Conservation (phyloP, 768 basidiomycete genomes). For the Xerocomellus intermedius region DNA sequence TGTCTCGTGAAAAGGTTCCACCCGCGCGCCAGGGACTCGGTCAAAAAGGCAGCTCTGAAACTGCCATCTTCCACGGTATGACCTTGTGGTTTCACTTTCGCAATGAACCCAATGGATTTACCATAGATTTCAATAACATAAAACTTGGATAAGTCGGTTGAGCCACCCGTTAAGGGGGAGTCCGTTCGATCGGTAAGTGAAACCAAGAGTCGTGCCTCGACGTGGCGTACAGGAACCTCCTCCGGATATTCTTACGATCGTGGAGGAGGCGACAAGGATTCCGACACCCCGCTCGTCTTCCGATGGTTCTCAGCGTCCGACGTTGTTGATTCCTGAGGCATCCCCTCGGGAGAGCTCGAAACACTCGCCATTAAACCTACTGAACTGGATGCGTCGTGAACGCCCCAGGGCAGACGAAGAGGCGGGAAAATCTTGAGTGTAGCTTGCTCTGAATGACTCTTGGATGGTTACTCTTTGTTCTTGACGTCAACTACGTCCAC, state of each 20-base stretch:
- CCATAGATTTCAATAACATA: not conserved
- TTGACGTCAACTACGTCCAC: no score
- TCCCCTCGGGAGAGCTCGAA: not conserved
- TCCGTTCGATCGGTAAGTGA: not conserved
- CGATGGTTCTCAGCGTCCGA: not conserved
- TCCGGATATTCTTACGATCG: conserved; percentile 6
- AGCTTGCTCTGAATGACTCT: no score
- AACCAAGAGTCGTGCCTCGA: not conserved
- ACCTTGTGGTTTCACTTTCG: not conserved
- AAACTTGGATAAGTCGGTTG: not conserved
- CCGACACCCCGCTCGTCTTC: not conserved
- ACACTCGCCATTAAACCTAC: not conserved
- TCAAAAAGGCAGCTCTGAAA: not conserved
- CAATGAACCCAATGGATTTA: not conserved
- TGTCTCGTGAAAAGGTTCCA: conserved; percentile 1
- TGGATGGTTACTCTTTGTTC: no score
- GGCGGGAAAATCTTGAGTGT: not conserved
- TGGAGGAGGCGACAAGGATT: conserved; percentile 5
- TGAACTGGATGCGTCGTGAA: conserved; percentile 4
- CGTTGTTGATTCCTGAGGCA: not conserved
- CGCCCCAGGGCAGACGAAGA: not conserved
- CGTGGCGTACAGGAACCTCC: not conserved
- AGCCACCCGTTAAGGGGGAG: not conserved
- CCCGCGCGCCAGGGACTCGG: not conserved
- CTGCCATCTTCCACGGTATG: not conserved